Base-by-base conservation (phyloP, 2,329 filamentous ascomycete genomes). In the Stemphylium lycopersici region DNA sequence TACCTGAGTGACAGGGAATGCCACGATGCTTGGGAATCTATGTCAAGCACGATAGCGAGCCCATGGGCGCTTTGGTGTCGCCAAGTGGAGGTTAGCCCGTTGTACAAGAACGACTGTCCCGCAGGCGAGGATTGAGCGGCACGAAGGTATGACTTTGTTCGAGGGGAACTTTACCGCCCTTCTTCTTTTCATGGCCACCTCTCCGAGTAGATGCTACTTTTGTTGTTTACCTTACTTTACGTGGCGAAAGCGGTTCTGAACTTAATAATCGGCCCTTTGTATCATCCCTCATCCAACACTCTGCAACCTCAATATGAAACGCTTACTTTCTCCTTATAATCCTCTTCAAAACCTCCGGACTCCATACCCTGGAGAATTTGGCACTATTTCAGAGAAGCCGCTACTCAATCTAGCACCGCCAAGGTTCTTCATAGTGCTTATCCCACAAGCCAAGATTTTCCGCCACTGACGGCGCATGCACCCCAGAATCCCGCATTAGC, bases 61-160 rank as follows among this genome's bases (percentile, higher is more conserved):
- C 72, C 78, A 4, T 81, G 78, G 78, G 66, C 63, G 33, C 54
- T 79, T 12, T 80, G 78, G 78, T 71, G 69, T 56, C 69, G 71
- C 16, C 77, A 80, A 60, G 76, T 79, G 6, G 73, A 72, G 48
- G 66, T 71, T 16, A 68, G 62, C 48, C 68, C 68, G 12, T 56
- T 79, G 42, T 80, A 80, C 59, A 65, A 59, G 51, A 79, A 79
- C 61, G 69, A 74, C 1, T 75, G 71, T 57, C 69, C 68, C n/a
- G 49, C 37, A 31, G 62, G 67, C 20, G 70, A 72, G 34, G 69
- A 73, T 20, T 68, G 47, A 65, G 37, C 20, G 31, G 18, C 33
- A 6, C 22, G 5, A 24, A 24, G 22, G 22, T 4, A 7, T 24
- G 6, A 20, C 20, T 20, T 20, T 20, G 4, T 20, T 20, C 20